Evolutionary conservation across 192 early-diverging fungal species (phyloP).

Genomic region (Coemansia nantahalensis): DNA sequence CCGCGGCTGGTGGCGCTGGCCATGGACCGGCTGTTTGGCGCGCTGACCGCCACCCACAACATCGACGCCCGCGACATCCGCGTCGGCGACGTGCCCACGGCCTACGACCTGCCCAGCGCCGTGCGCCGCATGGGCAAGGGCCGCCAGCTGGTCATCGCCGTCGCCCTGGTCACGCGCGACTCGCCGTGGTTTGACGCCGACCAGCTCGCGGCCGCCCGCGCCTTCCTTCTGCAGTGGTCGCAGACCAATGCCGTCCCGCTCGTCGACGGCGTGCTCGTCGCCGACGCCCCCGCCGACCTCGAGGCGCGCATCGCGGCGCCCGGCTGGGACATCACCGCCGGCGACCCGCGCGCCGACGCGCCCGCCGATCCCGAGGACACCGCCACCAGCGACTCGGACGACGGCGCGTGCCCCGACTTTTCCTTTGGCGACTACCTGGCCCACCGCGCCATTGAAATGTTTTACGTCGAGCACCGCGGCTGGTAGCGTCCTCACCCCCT

Average conservation of each 20-base stretch:
- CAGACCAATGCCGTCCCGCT: conserved; percentile 32
- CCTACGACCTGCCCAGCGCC: conserved; percentile 33
- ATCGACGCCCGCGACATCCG: conserved; percentile 42
- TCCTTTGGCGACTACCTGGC: conserved; percentile 45
- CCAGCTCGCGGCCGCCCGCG: conserved; percentile 29
- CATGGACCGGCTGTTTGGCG: conserved; percentile 43
- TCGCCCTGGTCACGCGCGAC: conserved; percentile 32
- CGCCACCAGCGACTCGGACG: not conserved
- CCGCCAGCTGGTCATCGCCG: conserved; percentile 39
- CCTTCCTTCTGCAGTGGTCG: conserved; percentile 35
- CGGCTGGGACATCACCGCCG: conserved; percentile 22
- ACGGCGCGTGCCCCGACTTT: conserved; percentile 7
- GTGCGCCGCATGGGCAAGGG: conserved; percentile 40
- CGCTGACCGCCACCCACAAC: conserved; percentile 21
- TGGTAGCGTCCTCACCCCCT: no score
- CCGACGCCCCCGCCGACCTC: conserved; percentile 8
- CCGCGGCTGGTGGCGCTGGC: conserved; percentile 13
- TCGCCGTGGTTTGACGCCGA: conserved; percentile 35
- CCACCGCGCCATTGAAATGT: conserved; percentile 51
- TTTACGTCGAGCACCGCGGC: conserved; percentile 52
- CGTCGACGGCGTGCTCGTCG: conserved; percentile 35
- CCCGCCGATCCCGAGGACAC: not conserved
- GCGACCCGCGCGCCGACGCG: conserved; percentile 5
- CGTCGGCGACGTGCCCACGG: conserved; percentile 42
- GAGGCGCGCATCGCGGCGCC: conserved; percentile 6